Conservation (phyloP, 2,329 filamentous ascomycete genomes). For the Magnaporthales sp. region DNA sequence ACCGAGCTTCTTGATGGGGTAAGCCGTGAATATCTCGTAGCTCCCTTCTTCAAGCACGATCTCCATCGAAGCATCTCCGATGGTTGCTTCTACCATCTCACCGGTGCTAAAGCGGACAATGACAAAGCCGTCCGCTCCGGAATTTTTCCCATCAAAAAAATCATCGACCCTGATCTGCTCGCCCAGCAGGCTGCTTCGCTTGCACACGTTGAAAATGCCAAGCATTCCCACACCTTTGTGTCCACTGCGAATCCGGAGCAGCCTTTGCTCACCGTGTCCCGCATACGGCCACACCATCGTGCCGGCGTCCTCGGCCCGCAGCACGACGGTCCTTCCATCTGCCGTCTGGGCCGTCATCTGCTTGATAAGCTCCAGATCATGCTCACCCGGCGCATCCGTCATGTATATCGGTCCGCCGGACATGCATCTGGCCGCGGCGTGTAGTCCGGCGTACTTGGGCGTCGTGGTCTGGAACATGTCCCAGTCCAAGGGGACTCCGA, state of each 20-base stretch:
- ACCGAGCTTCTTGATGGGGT: slow-evolving; percentile 53
- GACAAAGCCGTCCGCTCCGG: slow-evolving; percentile 62
- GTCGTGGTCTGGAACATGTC: slow-evolving; percentile 56
- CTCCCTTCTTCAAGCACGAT: slow-evolving; percentile 55
- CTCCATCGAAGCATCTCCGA: slow-evolving; percentile 43
- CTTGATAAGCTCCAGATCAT: slow-evolving; percentile 64
- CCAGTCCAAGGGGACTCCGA: slow-evolving; percentile 82
- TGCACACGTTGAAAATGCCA: slow-evolving; percentile 70
- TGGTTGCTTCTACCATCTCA: slow-evolving; percentile 34
- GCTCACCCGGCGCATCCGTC: slow-evolving; percentile 78
- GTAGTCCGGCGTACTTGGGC: slow-evolving; percentile 68
- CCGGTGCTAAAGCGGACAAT: slow-evolving; percentile 59
- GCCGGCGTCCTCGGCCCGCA: slow-evolving; percentile 68
- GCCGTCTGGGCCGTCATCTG: slow-evolving; percentile 74
- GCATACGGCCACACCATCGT: slow-evolving; percentile 67
- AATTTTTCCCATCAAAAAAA: slow-evolving; percentile 60
- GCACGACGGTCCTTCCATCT: slow-evolving; percentile 65
- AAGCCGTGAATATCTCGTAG: slow-evolving; percentile 76
- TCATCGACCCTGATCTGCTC: slow-evolving; percentile 62
- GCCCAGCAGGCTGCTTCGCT: slow-evolving; percentile 44
- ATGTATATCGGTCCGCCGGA: slow-evolving; percentile 92
- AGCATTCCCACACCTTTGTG: slow-evolving; percentile 60
- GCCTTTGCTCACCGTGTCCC: slow-evolving; percentile 37
- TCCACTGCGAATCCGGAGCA: background rate
- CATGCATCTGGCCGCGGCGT: slow-evolving; percentile 82